Base-by-base conservation (phyloP, 2,329 filamentous ascomycete species). In the Microcyclospora pomicola region DNA sequence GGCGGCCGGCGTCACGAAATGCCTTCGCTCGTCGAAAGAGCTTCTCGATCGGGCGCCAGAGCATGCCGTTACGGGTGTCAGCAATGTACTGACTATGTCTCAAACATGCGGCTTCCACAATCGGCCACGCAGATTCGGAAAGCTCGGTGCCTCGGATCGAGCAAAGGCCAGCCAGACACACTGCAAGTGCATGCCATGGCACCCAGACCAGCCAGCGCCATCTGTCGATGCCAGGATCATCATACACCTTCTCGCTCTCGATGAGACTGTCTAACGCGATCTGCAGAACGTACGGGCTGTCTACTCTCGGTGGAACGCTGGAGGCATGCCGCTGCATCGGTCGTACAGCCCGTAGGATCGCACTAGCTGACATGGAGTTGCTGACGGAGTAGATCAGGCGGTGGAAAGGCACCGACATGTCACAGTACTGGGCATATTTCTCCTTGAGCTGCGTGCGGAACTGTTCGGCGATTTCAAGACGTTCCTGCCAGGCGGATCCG, bases 21-120 rank as follows among this genome's bases (percentile, higher is more conserved):
- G 50, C 49, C 6, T 33, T 42, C 0, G 71, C 71, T 49, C 67
- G 69, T 42, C 62, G 65, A 42, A 69, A 57, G 3, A 74, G 53
- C 49, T 71, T 73, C 47, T 64, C 65, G 19, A 74, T 64, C 2
- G 71, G 71, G 30, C 64, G 58, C 71, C 71, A 74, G 6, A 74
- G 59, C 37, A 65, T 63, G 1, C 71, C 71, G 16, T 60, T 59
- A 35, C 61, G 59, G 5, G 62, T 61, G 43, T 74, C 71, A 3
- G 71, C 71, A 35, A 73, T 64, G 37, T 56, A 52, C 11, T 59
- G 55, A 31, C 59, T 59, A 49, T 65, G 71, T 2, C 54, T 46
- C 2, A 61, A 59, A 48, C 68, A 68, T 5, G 62, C 61, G 14
- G 49, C 48, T 6, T 73, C 67, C 15, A 73, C 58, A 14, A 66